Evolutionary conservation across 345 rosid species (phyloP), one percentile per base, ranked within the genome.

Genomic region (Dipteronia dyeriana): DNA sequence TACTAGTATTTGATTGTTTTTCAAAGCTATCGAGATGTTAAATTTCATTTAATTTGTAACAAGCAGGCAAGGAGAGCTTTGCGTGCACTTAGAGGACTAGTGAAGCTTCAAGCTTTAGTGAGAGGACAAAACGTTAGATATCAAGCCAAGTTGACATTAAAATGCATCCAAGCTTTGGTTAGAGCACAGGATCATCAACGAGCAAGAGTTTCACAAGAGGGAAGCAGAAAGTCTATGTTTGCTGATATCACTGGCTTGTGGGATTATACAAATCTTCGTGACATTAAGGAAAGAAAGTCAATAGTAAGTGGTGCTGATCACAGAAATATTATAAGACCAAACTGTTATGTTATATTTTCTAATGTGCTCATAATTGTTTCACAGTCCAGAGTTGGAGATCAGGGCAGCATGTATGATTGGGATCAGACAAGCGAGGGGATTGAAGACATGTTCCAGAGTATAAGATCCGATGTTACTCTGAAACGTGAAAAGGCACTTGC

Each of bases 81-180:
- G 74, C 81, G 91, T 0, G 99, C 98, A 20, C 79, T 95, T 62
- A 91, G 83, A 86, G 99, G 99, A 75, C 77, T 93, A 66, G 99
- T 95, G 77, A 89, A 90, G 92, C 88, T 95, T 45, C 99, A 95
- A 83, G 99, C 99, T 6, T 79, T 95, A 53, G 97, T 95, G 76
- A 88, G 99, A 85, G 99, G 99, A 59, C 88, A 91, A 71, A 95
- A 93, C 25, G 98, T 92, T 5, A 70, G 98, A 75, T 88, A 87
- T 78, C 95, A 91, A 82, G 88, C 97, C 7, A 91, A 93, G 76
- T 82, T 83, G 71, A 91, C 93, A 57, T 85, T 95, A 75, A 87
- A 89, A 82, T 89, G 93, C 82, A 88, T 95, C 81, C 92, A 93
- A 77, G 92, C 97, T 63, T 79, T 95, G 74, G 90, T 95, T 62